phyloP scores from a whole-genome alignment of 2,329 filamentous ascomycete species.

The Fusarium oxysporum region DNA sequence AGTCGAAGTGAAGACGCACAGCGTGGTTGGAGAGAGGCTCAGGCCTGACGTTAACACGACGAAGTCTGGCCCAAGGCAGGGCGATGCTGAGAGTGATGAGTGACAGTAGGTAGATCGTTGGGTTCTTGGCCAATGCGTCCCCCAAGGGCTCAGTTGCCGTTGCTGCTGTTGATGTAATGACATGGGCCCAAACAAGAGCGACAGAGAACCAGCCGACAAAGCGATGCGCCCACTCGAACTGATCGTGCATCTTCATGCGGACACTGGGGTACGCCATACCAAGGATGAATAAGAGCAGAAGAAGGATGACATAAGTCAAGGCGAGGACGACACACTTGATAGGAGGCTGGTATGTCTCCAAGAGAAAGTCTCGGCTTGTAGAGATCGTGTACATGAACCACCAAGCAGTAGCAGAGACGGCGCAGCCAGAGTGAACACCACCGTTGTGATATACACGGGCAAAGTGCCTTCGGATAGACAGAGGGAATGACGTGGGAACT shows the following conservation, averaged over 20 bases:
- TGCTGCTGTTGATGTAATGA: slow-evolving; percentile 64
- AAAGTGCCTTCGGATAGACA: slow-evolving; percentile 54
- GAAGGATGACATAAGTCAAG: slow-evolving; percentile 44
- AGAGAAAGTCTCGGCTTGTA: slow-evolving; percentile 14
- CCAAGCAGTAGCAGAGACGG: slow-evolving; percentile 53
- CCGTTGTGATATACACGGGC: slow-evolving; percentile 60
- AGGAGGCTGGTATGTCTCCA: background rate
- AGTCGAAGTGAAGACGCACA: slow-evolving; percentile 73
- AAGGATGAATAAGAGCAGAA: slow-evolving; percentile 39
- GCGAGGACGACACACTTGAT: slow-evolving; percentile 36
- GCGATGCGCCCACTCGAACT: slow-evolving; percentile 75
- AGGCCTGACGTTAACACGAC: slow-evolving; percentile 69
- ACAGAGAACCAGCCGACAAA: slow-evolving; percentile 74
- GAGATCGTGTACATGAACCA: slow-evolving; percentile 52
- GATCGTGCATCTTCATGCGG: slow-evolving; percentile 62
- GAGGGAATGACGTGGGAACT: slow-evolving; percentile 55
- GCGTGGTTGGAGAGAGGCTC: slow-evolving; percentile 76
- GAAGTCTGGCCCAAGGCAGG: slow-evolving; percentile 69
- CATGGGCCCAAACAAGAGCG: slow-evolving; percentile 69
- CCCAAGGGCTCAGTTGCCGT: slow-evolving; percentile 9
- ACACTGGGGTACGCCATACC: slow-evolving; percentile 42
- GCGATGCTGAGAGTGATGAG: slow-evolving; percentile 28
- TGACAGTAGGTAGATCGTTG: slow-evolving; percentile 15
- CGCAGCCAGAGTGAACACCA: slow-evolving; percentile 58
- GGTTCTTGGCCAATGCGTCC: slow-evolving; percentile 7